phyloP scores from a whole-genome alignment of 345 rosid species.

The Noccaea caerulescens region DNA sequence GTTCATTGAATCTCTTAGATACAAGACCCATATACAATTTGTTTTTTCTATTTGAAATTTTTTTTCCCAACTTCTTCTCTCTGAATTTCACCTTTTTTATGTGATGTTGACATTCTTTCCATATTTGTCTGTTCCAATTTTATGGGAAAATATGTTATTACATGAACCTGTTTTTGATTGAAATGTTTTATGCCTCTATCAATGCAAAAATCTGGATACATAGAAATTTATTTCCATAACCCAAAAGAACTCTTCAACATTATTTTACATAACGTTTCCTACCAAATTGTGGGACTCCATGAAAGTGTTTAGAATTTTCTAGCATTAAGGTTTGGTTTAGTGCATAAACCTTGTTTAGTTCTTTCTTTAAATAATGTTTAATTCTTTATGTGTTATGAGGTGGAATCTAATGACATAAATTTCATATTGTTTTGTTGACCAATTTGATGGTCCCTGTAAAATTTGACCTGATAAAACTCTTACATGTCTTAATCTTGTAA shows the following conservation, averaged over 20 bases:
- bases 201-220: neutral
- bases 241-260: conserved; percentile 4
- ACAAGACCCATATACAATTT: neutral
- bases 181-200: neutral
- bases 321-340: conserved; percentile 8
- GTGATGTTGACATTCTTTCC: conserved; percentile 15
- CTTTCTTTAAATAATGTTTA: neutral
- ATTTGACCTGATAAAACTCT: neutral
- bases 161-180: conserved; percentile 11
- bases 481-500: conserved; percentile 10
- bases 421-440: neutral
- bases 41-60: neutral
- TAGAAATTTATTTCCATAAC: neutral
- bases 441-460: neutral
- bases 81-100: neutral
- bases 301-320: neutral
- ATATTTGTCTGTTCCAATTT: neutral
- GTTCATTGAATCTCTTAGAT: conserved; percentile 10
- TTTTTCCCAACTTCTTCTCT: neutral
- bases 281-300: conserved; percentile 7
- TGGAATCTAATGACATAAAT: neutral
- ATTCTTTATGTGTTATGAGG: neutral
- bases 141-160: neutral
- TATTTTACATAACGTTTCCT: neutral
- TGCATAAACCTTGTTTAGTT: conserved; percentile 6